Percentiles rank a stretch among this genome's conserved stretches.
Evolutionary conservation across 768 basidiomycete species (phyloP).

Genomic region (Gymnopilus dilepis): DNA sequence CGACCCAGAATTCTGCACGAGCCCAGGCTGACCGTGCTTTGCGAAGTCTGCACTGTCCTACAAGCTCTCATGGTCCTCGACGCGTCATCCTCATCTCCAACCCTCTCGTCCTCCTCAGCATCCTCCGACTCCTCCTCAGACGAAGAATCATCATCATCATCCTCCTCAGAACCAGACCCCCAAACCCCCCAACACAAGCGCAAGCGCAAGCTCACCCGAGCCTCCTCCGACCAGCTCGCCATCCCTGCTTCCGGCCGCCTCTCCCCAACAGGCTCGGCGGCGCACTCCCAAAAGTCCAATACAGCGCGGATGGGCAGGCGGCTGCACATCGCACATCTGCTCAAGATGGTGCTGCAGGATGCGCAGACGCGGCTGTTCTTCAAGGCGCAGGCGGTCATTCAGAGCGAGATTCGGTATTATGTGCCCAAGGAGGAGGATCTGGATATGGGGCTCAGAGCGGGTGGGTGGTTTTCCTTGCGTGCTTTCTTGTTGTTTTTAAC

Average conservation of each 20-base stretch:
- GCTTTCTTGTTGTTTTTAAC: background rate
- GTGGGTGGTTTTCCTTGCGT: conserved; percentile 52
- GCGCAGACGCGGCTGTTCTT: conserved; percentile 96
- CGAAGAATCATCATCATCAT: conserved; percentile 9
- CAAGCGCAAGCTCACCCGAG: background rate
- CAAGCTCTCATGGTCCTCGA: conserved; percentile 97
- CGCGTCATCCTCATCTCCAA: conserved; percentile 36
- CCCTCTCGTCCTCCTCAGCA: background rate
- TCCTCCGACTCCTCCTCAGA: conserved; percentile 4
- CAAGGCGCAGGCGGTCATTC: conserved; percentile 92
- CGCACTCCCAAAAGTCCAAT: conserved; percentile 38
- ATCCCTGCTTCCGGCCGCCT: background rate
- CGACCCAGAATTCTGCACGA: conserved; percentile 96
- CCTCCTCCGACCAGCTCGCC: conserved; percentile 10
- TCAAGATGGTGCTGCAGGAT: conserved; percentile 93
- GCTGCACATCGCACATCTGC: conserved; percentile 79
- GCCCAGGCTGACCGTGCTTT: conserved; percentile 82
- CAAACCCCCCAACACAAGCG: conserved; percentile 23
- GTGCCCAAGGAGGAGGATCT: conserved; percentile 79
- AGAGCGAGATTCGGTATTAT: conserved; percentile 87
- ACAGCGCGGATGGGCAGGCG: conserved; percentile 46
- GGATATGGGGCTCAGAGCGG: conserved; percentile 83
- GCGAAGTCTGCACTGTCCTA: conserved; percentile 95
- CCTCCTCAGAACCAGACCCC: conserved; percentile 32
- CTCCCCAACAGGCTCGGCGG: conserved; percentile 36